Conservation (phyloP, 257 asterid species). For the Jacaranda mimosifolia region DNA sequence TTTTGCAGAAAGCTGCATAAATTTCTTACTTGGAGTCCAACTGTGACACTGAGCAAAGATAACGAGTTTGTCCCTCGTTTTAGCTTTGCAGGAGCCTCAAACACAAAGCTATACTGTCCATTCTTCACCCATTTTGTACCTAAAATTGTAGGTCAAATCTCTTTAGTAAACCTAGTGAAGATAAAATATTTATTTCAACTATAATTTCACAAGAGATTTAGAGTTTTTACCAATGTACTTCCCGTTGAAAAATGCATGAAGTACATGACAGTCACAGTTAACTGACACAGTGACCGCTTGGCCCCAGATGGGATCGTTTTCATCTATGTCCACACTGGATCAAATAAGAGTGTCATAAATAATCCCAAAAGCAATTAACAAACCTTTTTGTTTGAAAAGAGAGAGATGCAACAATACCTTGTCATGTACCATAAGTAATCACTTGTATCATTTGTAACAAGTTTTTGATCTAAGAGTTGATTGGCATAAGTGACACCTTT, state of each 20-base stretch:
- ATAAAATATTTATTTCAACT: too few species aligned
- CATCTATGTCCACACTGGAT: slow-evolving; percentile 36
- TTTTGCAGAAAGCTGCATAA: neutral
- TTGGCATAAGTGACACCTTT: slow-evolving; percentile 33
- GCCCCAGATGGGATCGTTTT: slow-evolving; percentile 46
- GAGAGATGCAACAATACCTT: slow-evolving; percentile 34
- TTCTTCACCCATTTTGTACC: slow-evolving; percentile 38
- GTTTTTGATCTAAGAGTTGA: slow-evolving; percentile 52
- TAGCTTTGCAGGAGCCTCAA: slow-evolving; percentile 21
- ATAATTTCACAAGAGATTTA: neutral
- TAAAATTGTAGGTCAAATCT: neutral
- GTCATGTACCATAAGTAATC: slow-evolving; percentile 69
- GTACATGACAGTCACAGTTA: slow-evolving; percentile 44
- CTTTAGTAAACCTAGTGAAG: neutral
- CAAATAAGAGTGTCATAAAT: neutral
- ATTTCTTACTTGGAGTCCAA: slow-evolving; percentile 50
- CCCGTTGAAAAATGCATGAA: slow-evolving; percentile 55
- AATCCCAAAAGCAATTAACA: too few species aligned
- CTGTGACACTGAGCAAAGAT: slow-evolving; percentile 53
- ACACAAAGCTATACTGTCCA: slow-evolving; percentile 30
- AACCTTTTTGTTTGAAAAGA: too few species aligned
- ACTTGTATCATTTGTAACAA: slow-evolving; percentile 51
- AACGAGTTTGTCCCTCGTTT: slow-evolving; percentile 41
- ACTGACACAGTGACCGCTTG: slow-evolving; percentile 34
- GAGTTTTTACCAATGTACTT: slow-evolving; percentile 45